These are phyloP conservation scores for Botrytis byssoidea DNA, from an alignment of 2,329 filamentous ascomycete genomes.

Conservation along the genomic window DNA sequence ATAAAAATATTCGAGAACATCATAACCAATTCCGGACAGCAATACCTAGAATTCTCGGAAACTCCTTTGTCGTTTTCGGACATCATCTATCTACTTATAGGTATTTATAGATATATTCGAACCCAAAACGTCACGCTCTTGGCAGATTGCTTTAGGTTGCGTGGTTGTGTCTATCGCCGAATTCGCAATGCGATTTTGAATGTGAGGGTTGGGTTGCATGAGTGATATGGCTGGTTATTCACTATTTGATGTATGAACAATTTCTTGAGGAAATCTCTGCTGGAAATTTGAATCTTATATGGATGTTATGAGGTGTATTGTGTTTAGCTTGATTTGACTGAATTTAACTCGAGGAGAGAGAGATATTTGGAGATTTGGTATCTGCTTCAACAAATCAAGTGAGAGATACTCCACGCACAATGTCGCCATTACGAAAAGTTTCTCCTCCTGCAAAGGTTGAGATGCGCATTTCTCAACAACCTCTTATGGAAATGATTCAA, in stretches of 20 bases:
- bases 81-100: neutral
- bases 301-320: neutral
- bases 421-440: slow-evolving; percentile 23
- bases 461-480: slow-evolving; percentile 11
- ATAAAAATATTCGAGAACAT: neutral
- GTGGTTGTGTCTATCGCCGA: neutral
- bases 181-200: neutral
- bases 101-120: neutral
- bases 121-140: neutral
- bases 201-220: neutral
- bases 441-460: slow-evolving; percentile 13
- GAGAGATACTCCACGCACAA: slow-evolving; percentile 1
- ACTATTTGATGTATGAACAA: neutral
- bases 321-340: neutral
- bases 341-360: neutral
- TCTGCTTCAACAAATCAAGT: neutral
- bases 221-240: neutral
- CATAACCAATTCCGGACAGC: neutral
- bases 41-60: neutral
- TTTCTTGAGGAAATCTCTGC: neutral
- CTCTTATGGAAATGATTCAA: slow-evolving; percentile 19
- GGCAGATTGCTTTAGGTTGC: neutral
- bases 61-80: slow-evolving; percentile 10
- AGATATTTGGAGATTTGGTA: neutral
- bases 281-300: neutral